Evolutionary conservation across 2,329 filamentous ascomycete genomes (phyloP).

Genomic region (Raffaelea arxii): DNA sequence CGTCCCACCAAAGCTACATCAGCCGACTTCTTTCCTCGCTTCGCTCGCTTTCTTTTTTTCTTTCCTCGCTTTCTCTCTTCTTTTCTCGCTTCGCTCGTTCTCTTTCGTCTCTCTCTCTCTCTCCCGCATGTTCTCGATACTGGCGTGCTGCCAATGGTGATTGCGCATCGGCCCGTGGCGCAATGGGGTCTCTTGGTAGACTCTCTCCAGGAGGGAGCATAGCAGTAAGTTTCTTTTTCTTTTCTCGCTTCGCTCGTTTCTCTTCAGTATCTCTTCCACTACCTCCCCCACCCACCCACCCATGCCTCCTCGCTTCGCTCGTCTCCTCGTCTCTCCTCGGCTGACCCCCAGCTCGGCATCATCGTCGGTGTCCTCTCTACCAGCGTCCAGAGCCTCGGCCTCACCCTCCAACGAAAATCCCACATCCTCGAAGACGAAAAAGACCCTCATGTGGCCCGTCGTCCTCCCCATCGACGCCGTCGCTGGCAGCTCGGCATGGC

Average conservation of each 20-base stretch:
- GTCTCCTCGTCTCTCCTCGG: not conserved
- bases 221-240: slow-evolving; percentile 42
- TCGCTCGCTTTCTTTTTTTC: too few species aligned
- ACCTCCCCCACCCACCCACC: not conserved
- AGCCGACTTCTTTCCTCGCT: too few species aligned
- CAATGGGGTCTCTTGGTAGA: slow-evolving; percentile 65
- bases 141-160: slow-evolving; percentile 28
- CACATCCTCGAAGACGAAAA: slow-evolving; percentile 98
- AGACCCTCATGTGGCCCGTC: slow-evolving; percentile 61
- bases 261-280: not conserved
- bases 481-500: slow-evolving; percentile 97
- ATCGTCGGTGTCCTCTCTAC: slow-evolving; percentile 88
- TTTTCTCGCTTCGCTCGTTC: too few species aligned
- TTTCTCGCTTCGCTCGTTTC: not conserved
- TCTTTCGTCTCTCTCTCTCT: too few species aligned
- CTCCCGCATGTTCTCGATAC: slow-evolving; percentile 4
- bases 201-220: slow-evolving; percentile 71
- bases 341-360: slow-evolving; percentile 63
- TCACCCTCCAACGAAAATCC: slow-evolving; percentile 95
- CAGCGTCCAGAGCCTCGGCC: slow-evolving; percentile 85
- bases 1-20: too few species aligned
- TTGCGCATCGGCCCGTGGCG: slow-evolving; percentile 27
- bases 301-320: not conserved
- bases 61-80: too few species aligned
- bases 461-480: slow-evolving; percentile 80